Evolutionary conservation across 2,329 filamentous ascomycete genomes (phyloP).

Genomic region (Aspergillus hortae): DNA sequence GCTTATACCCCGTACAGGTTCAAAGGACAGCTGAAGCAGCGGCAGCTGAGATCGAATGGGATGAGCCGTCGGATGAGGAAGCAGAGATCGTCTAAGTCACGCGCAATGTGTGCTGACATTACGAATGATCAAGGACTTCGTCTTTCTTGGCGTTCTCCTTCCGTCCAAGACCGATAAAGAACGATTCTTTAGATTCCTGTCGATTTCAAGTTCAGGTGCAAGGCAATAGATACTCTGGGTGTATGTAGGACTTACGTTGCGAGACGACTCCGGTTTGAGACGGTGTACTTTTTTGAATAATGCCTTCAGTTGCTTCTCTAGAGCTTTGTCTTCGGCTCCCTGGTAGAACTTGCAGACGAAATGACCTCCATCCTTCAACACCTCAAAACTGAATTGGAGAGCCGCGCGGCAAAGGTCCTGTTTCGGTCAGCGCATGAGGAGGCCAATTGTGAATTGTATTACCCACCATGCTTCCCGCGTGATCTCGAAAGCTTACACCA

Average conservation of each 20-base stretch:
- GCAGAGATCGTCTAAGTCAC: constrained; percentile 21
- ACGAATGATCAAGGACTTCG: constrained; percentile 39
- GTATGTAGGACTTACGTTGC: constrained; percentile 57
- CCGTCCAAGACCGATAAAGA: constrained; percentile 74
- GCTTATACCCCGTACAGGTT: constrained; percentile 33
- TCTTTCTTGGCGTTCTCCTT: constrained; percentile 52
- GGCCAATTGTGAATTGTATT: neutral
- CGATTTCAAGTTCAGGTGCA: constrained; percentile 9
- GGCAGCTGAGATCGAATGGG: constrained; percentile 43
- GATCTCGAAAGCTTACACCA: constrained; percentile 80
- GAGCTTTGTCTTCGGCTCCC: constrained; percentile 74
- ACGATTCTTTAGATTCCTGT: constrained; percentile 80
- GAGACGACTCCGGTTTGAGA: constrained; percentile 88
- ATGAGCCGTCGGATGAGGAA: constrained; percentile 40
- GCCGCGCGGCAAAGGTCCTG: constrained; percentile 90
- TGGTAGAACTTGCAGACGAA: constrained; percentile 99
- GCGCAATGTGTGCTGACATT: neutral
- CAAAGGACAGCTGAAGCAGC: constrained; percentile 46
- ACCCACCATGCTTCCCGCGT: constrained; percentile 89
- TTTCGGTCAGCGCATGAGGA: neutral
- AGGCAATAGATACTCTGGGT: neutral
- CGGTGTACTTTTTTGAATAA: constrained; percentile 78
- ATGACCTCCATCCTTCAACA: constrained; percentile 75
- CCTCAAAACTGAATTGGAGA: constrained; percentile 79
- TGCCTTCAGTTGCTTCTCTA: constrained; percentile 70